Evolutionary conservation across 2,329 filamentous ascomycete genomes (phyloP), one percentile per base, ranked within the genome.

Genomic region (Pseudocercospora fuligena): DNA sequence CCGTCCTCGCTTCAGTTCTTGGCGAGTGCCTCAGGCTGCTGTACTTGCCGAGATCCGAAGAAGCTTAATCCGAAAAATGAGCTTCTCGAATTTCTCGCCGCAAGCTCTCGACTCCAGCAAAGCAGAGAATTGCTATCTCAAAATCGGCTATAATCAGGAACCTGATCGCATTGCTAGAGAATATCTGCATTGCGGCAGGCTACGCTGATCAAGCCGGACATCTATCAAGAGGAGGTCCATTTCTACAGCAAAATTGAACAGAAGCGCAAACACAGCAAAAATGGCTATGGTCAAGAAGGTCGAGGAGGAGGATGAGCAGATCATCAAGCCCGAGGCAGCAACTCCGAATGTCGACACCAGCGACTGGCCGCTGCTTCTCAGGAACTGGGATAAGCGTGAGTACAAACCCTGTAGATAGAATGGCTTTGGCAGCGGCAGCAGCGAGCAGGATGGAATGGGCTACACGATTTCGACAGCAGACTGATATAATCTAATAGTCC

Each of bases 361-460:
- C 84, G 87, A 89, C 80, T 97, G 93, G 93, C 95, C 95, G 76
- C 86, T 98, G 77, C 87, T 98, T 76, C 87, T 98, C 78, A 97
- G 97, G 86, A 97, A 97, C 85, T 98, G 96, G 84, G 92, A 93
- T 85, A 61, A 62, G 60, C 51, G 93, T 95, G 87, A 68, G 69
- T 67, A 5, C 40, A 36, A 3, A 11, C 11, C 11, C 16, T 2
- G 40, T 36, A 23, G 31, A 19, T 58, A 23, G 56, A 25, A 6
- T 23, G 53, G 54, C 62, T 31, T 25, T 40, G 40, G 19, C 23
- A 27, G 56, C 40, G 29, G 29, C 63, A 54, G 36, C 43, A 56
- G 27, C 11, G 31, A 9, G 2, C 7, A 49, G 46, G 40, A 16
- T 21, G n/a, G 31, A 19, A 31, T 61, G 25, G 53, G 61, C 51